phyloP scores from a whole-genome alignment of 441 rosid genomes.

The Jatropha multifida region DNA sequence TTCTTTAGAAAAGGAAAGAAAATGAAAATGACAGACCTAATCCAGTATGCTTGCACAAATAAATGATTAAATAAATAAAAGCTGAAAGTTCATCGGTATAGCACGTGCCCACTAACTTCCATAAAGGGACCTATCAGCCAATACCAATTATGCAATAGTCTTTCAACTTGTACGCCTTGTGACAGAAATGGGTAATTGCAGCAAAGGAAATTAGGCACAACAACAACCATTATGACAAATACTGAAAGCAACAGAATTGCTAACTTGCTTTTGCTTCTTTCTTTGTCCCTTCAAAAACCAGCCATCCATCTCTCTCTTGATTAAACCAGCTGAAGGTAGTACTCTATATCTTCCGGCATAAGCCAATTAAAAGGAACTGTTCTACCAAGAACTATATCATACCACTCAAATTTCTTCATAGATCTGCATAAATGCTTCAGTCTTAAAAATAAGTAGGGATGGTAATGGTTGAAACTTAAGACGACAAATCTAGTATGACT shows the following conservation, averaged over 20 bases:
- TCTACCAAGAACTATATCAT: background rate
- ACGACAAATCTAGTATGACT: background rate
- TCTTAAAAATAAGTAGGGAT: background rate
- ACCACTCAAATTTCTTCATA: background rate
- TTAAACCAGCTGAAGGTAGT: background rate
- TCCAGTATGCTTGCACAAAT: no score
- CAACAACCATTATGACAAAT: conserved; percentile 1
- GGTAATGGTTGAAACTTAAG: no score
- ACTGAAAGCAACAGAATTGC: conserved; percentile 20
- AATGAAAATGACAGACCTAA: no score
- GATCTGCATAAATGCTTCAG: background rate
- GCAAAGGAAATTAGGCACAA: background rate
- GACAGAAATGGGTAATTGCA: background rate
- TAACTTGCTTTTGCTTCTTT: conserved; percentile 1
- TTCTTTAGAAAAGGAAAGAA: no score
- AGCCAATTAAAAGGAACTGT: background rate
- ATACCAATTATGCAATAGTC: background rate
- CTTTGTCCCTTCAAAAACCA: conserved; percentile 18
- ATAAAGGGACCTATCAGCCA: background rate
- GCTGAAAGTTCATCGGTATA: no score
- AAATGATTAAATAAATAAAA: no score
- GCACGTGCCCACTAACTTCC: background rate
- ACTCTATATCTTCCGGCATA: background rate
- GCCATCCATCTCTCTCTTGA: conserved; percentile 15
- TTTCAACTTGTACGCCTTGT: background rate